Percentiles rank a stretch among this genome's conserved stretches.
These are phyloP conservation scores for Solanum hybrid DNA, from an alignment of 305 asterid genomes.

Conservation along the genomic window DNA sequence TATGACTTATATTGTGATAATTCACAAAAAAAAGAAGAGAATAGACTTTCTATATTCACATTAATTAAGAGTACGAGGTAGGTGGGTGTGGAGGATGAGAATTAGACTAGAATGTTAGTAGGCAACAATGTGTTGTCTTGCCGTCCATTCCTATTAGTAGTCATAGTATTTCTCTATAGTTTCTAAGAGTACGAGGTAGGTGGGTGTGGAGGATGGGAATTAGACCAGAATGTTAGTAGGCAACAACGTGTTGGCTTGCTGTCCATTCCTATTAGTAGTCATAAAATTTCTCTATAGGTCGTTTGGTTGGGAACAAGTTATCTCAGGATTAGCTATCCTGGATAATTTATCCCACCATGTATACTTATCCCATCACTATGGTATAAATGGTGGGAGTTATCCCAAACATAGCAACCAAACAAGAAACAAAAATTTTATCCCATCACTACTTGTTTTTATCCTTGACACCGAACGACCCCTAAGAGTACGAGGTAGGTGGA, in stretches of 20 bases:
- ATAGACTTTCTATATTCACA: not conserved
- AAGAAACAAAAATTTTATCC: too few relatives aligned
- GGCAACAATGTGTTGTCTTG: not conserved
- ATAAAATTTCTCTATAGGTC: not conserved
- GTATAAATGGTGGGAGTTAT: too few relatives aligned
- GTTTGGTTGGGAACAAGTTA: too few relatives aligned
- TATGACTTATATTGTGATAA: not conserved
- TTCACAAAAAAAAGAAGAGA: not conserved
- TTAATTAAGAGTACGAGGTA: not conserved
- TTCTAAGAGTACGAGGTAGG: not conserved
- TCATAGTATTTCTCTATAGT: not conserved
- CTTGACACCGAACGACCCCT: not conserved
- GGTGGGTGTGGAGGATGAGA: not conserved
- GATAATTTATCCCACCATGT: too few relatives aligned
- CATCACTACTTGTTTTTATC: too few relatives aligned
- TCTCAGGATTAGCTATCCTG: too few relatives aligned
- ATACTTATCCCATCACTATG: too few relatives aligned
- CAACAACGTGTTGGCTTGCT: not conserved
- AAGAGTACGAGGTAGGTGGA: not conserved
- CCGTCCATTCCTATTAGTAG: not conserved
- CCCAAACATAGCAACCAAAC: too few relatives aligned
- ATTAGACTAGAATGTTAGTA: not conserved
- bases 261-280: not conserved
- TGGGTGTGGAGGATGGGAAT: not conserved
- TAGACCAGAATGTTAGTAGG: not conserved